Evolutionary conservation across 202 grass and related monocot species (phyloP).

Genomic region (Setaria italica): DNA sequence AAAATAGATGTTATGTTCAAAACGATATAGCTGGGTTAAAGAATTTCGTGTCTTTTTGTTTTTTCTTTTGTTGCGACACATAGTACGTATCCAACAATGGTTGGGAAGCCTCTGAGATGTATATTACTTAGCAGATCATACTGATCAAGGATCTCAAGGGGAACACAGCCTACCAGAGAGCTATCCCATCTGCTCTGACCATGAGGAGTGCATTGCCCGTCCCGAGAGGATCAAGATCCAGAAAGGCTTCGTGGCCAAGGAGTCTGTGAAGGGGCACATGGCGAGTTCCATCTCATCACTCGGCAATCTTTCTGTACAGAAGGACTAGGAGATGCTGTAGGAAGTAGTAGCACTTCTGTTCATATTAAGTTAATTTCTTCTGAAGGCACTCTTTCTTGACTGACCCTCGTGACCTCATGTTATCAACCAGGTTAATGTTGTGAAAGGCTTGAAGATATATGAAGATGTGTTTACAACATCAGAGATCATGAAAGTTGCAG

Average conservation of each 20-base stretch:
- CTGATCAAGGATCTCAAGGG: conserved; percentile 81
- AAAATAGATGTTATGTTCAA: not conserved
- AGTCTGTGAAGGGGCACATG: conserved; percentile 96
- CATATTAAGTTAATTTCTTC: conserved; percentile 36
- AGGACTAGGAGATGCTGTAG: conserved; percentile 69
- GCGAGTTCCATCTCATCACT: conserved; percentile 79
- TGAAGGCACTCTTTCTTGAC: conserved; percentile 23
- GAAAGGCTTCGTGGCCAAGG: conserved; percentile 98
- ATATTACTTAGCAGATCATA: conserved; percentile 65
- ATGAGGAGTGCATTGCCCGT: conserved; percentile 68
- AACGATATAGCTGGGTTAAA: conserved; percentile 21
- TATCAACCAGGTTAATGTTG: conserved; percentile 86
- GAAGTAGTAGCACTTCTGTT: conserved; percentile 62
- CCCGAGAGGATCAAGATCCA: conserved; percentile 92
- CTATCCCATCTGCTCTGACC: conserved; percentile 73
- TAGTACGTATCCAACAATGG: conserved; percentile 44
- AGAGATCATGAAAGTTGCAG: conserved; percentile 78
- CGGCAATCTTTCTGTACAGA: conserved; percentile 63
- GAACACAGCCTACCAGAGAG: conserved; percentile 75
- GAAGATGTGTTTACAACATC: conserved; percentile 90
- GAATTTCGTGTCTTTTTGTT: not conserved
- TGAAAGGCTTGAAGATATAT: conserved; percentile 96
- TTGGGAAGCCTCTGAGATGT: conserved; percentile 52
- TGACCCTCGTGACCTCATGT: conserved; percentile 44
- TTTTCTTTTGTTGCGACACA: not conserved